Evolutionary conservation across 2,329 filamentous ascomycete genomes (phyloP).

Genomic region (Teratosphaeria nubilosa): DNA sequence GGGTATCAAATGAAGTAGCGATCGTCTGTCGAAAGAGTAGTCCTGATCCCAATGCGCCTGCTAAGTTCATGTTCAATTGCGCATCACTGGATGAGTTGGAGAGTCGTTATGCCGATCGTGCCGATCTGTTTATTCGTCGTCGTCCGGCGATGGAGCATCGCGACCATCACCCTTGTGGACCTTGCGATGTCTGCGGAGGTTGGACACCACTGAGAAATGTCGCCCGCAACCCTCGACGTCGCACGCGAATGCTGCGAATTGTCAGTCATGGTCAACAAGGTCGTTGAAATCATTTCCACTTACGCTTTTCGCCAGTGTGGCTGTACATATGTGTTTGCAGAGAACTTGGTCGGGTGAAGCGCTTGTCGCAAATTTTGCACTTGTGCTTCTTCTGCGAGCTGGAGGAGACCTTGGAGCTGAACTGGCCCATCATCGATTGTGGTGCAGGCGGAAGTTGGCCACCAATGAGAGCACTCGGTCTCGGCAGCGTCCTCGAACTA

Average conservation of each 20-base stretch:
- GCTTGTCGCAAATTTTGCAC: slow-evolving; percentile 97
- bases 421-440: slow-evolving; percentile 97
- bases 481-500: slow-evolving; percentile 70
- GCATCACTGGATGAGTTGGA: not conserved
- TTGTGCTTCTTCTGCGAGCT: slow-evolving; percentile 99
- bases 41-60: not conserved
- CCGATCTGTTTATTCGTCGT: slow-evolving; percentile 21
- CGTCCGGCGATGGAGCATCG: slow-evolving; percentile 38
- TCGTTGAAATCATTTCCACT: slow-evolving; percentile 28
- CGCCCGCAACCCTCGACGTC: slow-evolving; percentile 91
- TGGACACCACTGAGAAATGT: slow-evolving; percentile 95
- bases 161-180: slow-evolving; percentile 71
- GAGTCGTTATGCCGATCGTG: not conserved
- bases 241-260: slow-evolving; percentile 68
- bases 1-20: slow-evolving; percentile 27
- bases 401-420: slow-evolving; percentile 90
- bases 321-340: slow-evolving; percentile 98
- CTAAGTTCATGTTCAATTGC: not conserved
- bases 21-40: slow-evolving; percentile 15
- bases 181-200: slow-evolving; percentile 86
- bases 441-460: slow-evolving; percentile 66
- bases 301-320: slow-evolving; percentile 96
- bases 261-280: not conserved
- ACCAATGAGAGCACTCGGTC: slow-evolving; percentile 57
- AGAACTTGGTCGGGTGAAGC: slow-evolving; percentile 88